These are phyloP conservation scores for Suillus discolor DNA, from an alignment of 768 basidiomycete genomes.

Conservation along the genomic window DNA sequence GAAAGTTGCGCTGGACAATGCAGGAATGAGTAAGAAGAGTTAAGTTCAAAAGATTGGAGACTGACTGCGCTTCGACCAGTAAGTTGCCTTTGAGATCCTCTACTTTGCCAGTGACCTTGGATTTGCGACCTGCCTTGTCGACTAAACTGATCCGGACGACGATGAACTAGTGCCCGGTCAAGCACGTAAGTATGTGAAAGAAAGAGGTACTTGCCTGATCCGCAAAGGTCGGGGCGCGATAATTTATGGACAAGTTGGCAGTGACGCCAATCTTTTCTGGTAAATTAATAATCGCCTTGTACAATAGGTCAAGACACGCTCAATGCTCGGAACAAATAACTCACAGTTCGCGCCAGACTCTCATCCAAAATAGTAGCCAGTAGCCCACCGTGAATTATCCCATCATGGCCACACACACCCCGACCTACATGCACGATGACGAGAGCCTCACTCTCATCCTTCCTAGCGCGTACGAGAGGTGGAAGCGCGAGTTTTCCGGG, in stretches of 20 bases:
- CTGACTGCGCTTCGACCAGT: slow-evolving; percentile 82
- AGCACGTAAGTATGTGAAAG: too few species aligned
- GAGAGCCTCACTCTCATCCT: slow-evolving; percentile 75
- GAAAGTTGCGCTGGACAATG: slow-evolving; percentile 63
- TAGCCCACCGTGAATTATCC: slow-evolving; percentile 92
- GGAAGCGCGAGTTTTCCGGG: slow-evolving; percentile 83
- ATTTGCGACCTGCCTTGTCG: slow-evolving; percentile 79
- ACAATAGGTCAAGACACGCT: slow-evolving; percentile 4
- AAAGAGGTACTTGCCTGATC: slow-evolving; percentile 61
- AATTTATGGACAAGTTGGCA: slow-evolving; percentile 79
- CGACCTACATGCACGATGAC: slow-evolving; percentile 82
- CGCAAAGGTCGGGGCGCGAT: slow-evolving; percentile 85
- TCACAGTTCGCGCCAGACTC: slow-evolving; percentile 74
- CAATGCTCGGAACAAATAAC: slow-evolving; percentile 24
- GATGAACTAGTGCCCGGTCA: slow-evolving; percentile 62
- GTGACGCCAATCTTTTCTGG: slow-evolving; percentile 94
- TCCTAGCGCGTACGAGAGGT: slow-evolving; percentile 73
- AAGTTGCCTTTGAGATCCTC: slow-evolving; percentile 82
- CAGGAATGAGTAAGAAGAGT: neutral
- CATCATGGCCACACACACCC: slow-evolving; percentile 90
- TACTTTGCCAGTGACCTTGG: slow-evolving; percentile 65
- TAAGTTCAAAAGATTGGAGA: slow-evolving; percentile 17
- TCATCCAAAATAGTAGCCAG: slow-evolving; percentile 92
- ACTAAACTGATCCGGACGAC: slow-evolving; percentile 72
- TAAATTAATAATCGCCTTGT: slow-evolving; percentile 80